A percentile compares a stretch with the other conserved stretches of the same genome.
Conservation (phyloP, 78 protist species). For the Protostelium mycophagum region DNA sequence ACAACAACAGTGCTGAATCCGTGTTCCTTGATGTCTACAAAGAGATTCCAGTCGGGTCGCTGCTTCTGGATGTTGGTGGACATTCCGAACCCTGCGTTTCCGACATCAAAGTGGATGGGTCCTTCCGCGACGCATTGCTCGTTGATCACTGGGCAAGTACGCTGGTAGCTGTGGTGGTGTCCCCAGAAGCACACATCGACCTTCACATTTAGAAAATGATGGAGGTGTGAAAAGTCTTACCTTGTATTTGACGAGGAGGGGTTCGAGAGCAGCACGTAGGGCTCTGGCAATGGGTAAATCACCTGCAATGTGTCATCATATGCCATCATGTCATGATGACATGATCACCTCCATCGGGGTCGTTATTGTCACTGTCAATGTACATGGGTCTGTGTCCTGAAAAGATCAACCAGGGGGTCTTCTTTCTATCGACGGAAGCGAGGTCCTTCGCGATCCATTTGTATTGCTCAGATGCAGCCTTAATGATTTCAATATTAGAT, state of each 20-base stretch:
- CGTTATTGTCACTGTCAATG: slow-evolving; percentile 8
- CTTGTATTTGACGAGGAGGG: slow-evolving; percentile 23
- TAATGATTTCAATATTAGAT: too few species aligned
- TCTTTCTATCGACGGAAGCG: slow-evolving; percentile 14
- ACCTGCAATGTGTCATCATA: slow-evolving; percentile 4
- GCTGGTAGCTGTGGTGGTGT: slow-evolving; percentile 17
- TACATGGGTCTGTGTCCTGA: slow-evolving; percentile 64
- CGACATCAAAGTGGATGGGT: slow-evolving; percentile 17
- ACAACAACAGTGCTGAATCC: not conserved
- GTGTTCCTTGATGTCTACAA: not conserved
- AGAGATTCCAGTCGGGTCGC: not conserved
- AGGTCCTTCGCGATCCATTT: slow-evolving; percentile 41
- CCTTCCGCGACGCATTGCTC: not conserved
- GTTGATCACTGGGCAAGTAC: slow-evolving; percentile 4
- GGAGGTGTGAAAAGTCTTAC: not conserved
- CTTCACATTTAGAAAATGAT: not conserved
- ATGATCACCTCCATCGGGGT: not conserved
- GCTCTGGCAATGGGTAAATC: not conserved
- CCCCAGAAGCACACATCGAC: slow-evolving; percentile 44
- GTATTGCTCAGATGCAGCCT: slow-evolving; percentile 27
- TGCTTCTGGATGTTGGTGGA: not conserved
- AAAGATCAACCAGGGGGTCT: slow-evolving; percentile 66
- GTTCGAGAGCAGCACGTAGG: not conserved
- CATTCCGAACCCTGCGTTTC: slow-evolving; percentile 15
- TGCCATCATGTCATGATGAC: slow-evolving; percentile 8